Conservation (phyloP, 1,284 basidiomycete genomes). For the Ustilago xerochloae region DNA sequence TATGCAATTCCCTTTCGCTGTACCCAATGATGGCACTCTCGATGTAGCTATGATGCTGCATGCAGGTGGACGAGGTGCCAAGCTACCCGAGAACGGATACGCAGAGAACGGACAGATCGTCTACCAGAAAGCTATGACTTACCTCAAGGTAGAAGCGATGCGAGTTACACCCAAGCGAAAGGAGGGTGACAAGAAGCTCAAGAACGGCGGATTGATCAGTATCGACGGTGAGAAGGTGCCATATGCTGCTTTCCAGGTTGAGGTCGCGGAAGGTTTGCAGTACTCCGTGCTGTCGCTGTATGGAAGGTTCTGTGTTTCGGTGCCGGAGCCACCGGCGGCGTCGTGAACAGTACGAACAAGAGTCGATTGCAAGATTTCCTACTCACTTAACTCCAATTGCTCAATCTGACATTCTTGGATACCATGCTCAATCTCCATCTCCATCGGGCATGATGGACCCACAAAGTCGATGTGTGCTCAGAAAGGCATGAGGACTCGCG, state of each 20-base stretch:
- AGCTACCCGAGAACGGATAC: slow-evolving; percentile 50
- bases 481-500: background rate
- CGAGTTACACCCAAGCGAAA: slow-evolving; percentile 57
- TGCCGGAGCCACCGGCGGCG: slow-evolving; percentile 34
- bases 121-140: slow-evolving; percentile 53
- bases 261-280: slow-evolving; percentile 71
- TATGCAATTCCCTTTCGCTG: slow-evolving; percentile 65
- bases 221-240: slow-evolving; percentile 87
- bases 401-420: background rate
- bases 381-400: background rate
- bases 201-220: slow-evolving; percentile 45
- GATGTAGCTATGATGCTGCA: slow-evolving; percentile 60
- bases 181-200: slow-evolving; percentile 49
- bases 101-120: slow-evolving; percentile 59
- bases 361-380: too few species aligned
- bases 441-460: too few species aligned
- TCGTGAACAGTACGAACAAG: background rate
- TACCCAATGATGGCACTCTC: slow-evolving; percentile 57
- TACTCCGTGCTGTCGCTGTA: slow-evolving; percentile 48
- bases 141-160: slow-evolving; percentile 63
- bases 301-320: slow-evolving; percentile 42
- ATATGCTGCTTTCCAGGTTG: slow-evolving; percentile 84
- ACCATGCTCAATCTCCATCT: background rate
- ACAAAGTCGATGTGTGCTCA: too few species aligned
- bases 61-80: slow-evolving; percentile 51